These are phyloP conservation scores for Glycine soja DNA, from an alignment of 306 rosid genomes.

Conservation along the genomic window DNA sequence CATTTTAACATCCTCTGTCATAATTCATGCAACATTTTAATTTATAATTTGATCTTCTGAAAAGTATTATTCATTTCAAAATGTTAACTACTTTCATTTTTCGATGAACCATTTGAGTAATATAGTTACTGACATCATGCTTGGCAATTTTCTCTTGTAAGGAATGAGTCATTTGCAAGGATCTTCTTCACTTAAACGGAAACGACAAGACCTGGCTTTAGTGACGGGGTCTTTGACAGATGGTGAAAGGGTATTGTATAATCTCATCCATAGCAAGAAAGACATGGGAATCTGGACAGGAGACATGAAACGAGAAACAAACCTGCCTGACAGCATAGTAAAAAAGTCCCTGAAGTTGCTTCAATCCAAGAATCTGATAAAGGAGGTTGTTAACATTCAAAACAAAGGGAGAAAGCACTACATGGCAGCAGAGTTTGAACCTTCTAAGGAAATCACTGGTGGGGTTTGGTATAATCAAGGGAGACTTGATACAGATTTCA, in stretches of 20 bases:
- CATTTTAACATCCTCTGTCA: constrained; percentile 2
- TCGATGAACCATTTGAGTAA: too few species aligned
- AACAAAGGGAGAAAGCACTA: constrained; percentile 75
- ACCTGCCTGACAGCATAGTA: constrained; percentile 52
- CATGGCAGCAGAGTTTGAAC: constrained; percentile 76
- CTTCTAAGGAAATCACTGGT: constrained; percentile 72
- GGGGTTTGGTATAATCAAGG: constrained; percentile 77
- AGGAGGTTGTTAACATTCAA: constrained; percentile 70
- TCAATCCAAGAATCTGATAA: constrained; percentile 61
- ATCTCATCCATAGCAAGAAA: constrained; percentile 60
- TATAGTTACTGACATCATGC: constrained; percentile 6
- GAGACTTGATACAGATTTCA: constrained; percentile 57
- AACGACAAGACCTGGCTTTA: constrained; percentile 53
- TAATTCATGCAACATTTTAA: background rate
- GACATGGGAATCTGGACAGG: constrained; percentile 70
- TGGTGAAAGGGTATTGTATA: constrained; percentile 56
- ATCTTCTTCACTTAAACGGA: constrained; percentile 61
- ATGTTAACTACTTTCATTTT: constrained; percentile 21
- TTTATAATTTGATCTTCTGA: background rate
- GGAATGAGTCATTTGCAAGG: constrained; percentile 63
- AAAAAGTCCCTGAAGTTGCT: constrained; percentile 63
- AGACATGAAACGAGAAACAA: constrained; percentile 66
- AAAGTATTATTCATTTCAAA: constrained; percentile 14
- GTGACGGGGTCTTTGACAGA: constrained; percentile 52
- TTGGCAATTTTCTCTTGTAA: constrained; percentile 22